phyloP scores from a whole-genome alignment of 148 eudicot species.

The Camellia japonica region DNA sequence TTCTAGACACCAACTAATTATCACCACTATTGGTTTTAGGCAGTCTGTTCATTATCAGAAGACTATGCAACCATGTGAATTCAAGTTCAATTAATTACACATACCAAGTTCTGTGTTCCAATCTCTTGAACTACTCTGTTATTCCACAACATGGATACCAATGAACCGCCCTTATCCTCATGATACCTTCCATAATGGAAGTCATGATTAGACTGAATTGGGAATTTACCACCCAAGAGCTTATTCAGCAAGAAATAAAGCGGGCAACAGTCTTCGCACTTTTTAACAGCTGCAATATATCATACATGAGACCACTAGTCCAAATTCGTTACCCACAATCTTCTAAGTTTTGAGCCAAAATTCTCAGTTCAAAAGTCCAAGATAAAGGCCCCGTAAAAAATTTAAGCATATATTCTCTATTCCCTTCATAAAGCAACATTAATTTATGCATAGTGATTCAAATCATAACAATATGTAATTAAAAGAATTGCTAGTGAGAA shows the following conservation, averaged over 20 bases:
- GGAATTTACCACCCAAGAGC: not conserved
- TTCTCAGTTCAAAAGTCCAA: too few relatives aligned
- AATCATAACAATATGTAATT: too few relatives aligned
- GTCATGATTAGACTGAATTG: not conserved
- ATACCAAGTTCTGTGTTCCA: not conserved
- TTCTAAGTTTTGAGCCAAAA: too few relatives aligned
- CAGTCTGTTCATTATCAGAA: too few relatives aligned
- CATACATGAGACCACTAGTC: not conserved
- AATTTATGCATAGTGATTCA: too few relatives aligned
- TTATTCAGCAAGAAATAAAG: not conserved
- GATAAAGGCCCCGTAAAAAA: not conserved
- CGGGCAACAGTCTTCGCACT: not conserved
- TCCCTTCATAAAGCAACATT: conserved; percentile 13
- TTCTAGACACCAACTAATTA: too few relatives aligned
- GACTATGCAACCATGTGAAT: too few relatives aligned
- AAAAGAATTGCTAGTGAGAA: too few relatives aligned
- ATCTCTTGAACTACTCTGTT: not conserved
- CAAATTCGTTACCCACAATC: too few relatives aligned
- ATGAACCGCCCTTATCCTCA: not conserved
- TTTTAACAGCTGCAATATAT: not conserved
- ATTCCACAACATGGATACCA: not conserved
- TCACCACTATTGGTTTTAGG: too few relatives aligned
- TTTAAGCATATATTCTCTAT: not conserved
- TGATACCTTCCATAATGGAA: too few relatives aligned
- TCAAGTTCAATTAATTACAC: not conserved